phyloP scores from a whole-genome alignment of 495 filamentous ascomycete species.

The Xylaria cubensis region DNA sequence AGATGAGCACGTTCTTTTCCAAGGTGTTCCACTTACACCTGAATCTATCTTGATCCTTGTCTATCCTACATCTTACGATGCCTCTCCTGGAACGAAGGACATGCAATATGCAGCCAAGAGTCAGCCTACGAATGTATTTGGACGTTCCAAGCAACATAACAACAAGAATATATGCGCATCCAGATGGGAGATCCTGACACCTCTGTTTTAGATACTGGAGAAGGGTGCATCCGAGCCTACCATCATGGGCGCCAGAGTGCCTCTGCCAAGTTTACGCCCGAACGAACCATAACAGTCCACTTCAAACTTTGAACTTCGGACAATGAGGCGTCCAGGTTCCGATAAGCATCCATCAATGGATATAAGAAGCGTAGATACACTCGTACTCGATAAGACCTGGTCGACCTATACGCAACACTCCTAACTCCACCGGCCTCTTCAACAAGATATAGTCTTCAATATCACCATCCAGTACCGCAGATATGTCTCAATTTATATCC shows the following conservation, averaged over 20 bases:
- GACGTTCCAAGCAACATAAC: too few species aligned
- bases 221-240: background rate
- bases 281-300: background rate
- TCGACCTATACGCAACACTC: background rate
- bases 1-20: background rate
- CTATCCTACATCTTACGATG: background rate
- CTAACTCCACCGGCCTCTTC: too few species aligned
- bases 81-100: too few species aligned
- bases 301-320: background rate
- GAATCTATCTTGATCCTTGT: background rate
- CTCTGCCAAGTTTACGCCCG: background rate
- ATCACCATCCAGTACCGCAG: background rate
- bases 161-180: too few species aligned
- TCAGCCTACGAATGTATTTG: too few species aligned
- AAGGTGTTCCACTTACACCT: background rate
- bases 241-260: background rate
- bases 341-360: background rate
- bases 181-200: too few species aligned
- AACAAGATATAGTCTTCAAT: too few species aligned
- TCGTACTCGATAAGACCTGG: background rate
- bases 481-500: background rate
- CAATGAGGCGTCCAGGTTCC: background rate
- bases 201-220: background rate
- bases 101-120: too few species aligned
- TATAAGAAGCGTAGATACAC: background rate